Evolutionary conservation across 345 rosid species (phyloP).

Genomic region (Cardamine chenopodiifolia): DNA sequence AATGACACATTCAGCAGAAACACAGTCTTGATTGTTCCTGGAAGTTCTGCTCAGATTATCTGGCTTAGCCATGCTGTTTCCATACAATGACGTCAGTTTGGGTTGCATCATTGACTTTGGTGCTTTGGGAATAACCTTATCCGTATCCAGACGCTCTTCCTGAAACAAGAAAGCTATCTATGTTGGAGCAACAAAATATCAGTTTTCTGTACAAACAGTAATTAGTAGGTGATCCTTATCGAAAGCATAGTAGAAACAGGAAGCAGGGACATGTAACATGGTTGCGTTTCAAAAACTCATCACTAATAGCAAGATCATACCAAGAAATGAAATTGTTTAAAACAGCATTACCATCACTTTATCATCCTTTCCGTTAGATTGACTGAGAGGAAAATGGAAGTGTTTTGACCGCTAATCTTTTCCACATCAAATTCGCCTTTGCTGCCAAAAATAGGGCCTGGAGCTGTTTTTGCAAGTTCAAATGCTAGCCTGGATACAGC

Average conservation of each 20-base stretch:
- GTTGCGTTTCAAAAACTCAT: constrained; percentile 8
- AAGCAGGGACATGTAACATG: constrained; percentile 2
- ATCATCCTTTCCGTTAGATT: constrained; percentile 47
- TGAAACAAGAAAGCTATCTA: constrained; percentile 45
- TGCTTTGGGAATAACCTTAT: constrained; percentile 48
- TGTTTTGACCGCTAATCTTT: constrained; percentile 70
- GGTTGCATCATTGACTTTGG: constrained; percentile 57
- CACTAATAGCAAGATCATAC: background rate
- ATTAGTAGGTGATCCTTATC: background rate
- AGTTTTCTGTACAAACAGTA: background rate
- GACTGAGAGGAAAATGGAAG: constrained; percentile 55
- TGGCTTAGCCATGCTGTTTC: constrained; percentile 55
- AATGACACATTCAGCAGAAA: constrained; percentile 56
- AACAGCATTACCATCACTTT: constrained; percentile 40
- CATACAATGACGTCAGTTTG: constrained; percentile 75
- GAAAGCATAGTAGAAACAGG: constrained; percentile 5
- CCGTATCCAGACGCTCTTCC: constrained; percentile 51
- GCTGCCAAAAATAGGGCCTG: constrained; percentile 59
- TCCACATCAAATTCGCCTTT: constrained; percentile 56
- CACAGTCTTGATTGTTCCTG: constrained; percentile 47
- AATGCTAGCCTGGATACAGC: constrained; percentile 79
- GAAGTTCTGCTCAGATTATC: constrained; percentile 43
- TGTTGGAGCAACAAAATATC: background rate
- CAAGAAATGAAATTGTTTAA: constrained; percentile 16
- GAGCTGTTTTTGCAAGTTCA: constrained; percentile 68